A percentile compares a stretch with the other conserved stretches of the same genome.
Evolutionary conservation across 2,329 filamentous ascomycete genomes (phyloP).

Genomic region (Cryphonectria parasitica): DNA sequence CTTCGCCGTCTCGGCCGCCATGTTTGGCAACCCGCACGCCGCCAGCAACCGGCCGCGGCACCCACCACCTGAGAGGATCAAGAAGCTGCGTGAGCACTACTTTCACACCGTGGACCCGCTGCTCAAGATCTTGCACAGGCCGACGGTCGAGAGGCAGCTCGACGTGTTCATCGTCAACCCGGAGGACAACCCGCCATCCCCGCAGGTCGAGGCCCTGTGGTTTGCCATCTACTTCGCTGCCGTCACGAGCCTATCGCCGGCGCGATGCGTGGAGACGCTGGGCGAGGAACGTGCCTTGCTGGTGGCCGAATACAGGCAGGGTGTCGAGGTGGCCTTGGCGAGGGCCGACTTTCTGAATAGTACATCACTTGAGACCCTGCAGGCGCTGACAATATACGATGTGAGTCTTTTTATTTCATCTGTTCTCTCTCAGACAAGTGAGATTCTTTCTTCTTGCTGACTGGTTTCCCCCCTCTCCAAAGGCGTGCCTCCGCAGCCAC

Average conservation of each 20-base stretch:
- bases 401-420: conserved; percentile 30
- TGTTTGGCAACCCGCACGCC: conserved; percentile 17
- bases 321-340: conserved; percentile 44
- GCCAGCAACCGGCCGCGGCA: conserved; percentile 35
- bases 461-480: conserved; percentile 21
- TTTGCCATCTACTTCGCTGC: conserved; percentile 51
- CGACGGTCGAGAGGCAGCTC: conserved; percentile 40
- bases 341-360: conserved; percentile 49
- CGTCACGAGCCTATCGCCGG: conserved; percentile 40
- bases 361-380: conserved; percentile 44
- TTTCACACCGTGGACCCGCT: conserved; percentile 48
- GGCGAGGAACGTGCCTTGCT: conserved; percentile 42
- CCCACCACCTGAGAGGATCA: conserved; percentile 44
- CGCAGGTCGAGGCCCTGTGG: conserved; percentile 41
- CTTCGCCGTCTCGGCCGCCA: conserved; percentile 14
- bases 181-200: conserved; percentile 30
- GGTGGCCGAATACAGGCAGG: conserved; percentile 38
- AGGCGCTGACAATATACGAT: conserved; percentile 48
- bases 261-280: conserved; percentile 39
- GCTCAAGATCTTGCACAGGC: conserved; percentile 50
- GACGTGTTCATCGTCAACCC: conserved; percentile 35
- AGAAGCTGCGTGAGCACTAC: conserved; percentile 42
- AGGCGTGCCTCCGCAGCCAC: conserved; percentile 44
- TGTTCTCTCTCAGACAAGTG: too few species aligned
- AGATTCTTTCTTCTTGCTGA: background rate